These are phyloP conservation scores for Cavenderia fasciculata DNA, from an alignment of 78 protist genomes.

Conservation along the genomic window DNA sequence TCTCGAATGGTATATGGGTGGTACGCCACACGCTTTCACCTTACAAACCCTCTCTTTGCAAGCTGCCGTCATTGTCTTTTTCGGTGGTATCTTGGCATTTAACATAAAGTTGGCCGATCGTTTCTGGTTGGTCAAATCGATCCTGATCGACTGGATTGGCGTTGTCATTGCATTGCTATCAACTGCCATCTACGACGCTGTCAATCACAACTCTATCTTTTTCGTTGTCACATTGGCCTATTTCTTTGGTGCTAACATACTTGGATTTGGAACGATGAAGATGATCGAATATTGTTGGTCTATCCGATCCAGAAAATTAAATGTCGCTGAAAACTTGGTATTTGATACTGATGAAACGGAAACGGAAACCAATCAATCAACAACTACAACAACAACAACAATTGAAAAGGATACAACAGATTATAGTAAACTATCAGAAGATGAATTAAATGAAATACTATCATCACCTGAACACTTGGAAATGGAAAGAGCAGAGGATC, in stretches of 20 bases:
- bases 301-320: neutral
- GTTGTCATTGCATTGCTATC: neutral
- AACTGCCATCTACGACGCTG: conserved; percentile 13
- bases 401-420: neutral
- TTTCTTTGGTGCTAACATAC: conserved; percentile 33
- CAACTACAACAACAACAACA: neutral
- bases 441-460: conserved; percentile 29
- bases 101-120: conserved; percentile 35
- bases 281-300: conserved; percentile 24
- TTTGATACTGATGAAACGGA: conserved; percentile 23
- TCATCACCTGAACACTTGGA: conserved; percentile 37
- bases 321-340: neutral
- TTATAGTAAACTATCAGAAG: conserved; percentile 28
- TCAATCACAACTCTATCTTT: neutral
- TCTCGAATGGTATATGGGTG: neutral
- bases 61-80: neutral
- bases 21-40: conserved; percentile 14
- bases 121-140: conserved; percentile 57
- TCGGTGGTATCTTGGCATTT: neutral
- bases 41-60: neutral
- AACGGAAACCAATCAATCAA: neutral
- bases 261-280: conserved; percentile 46
- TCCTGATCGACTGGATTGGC: conserved; percentile 48
- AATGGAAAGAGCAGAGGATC: neutral
- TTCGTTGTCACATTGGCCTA: neutral